A percentile compares a stretch with the other conserved stretches of the same genome.
phyloP scores from a whole-genome alignment of 2,329 filamentous ascomycete species.

The Chrysoporthe austroafricana region DNA sequence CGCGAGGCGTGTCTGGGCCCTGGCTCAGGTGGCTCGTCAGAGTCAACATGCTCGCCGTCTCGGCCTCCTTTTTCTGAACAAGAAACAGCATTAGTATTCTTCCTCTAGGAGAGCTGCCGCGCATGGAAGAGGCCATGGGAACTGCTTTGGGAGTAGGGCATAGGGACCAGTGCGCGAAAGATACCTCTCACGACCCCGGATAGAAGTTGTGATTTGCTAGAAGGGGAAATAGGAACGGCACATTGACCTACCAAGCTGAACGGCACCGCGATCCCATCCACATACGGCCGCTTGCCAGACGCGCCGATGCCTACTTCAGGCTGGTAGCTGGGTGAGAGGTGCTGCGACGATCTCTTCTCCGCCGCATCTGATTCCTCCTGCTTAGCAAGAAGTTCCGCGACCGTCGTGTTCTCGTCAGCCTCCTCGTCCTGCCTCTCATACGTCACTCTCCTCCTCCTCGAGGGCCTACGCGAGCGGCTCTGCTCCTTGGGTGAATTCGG shows the following conservation, averaged over 20 bases:
- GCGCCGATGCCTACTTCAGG: constrained; percentile 50
- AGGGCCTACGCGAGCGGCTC: constrained; percentile 49
- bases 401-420: constrained; percentile 43
- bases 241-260: constrained; percentile 58
- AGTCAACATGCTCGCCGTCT: constrained; percentile 73
- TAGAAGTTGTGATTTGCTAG: too few relatives aligned
- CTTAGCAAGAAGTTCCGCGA: constrained; percentile 48
- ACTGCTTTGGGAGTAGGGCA: too few relatives aligned
- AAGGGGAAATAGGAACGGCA: too few relatives aligned
- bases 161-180: too few relatives aligned
- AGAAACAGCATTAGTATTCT: background rate
- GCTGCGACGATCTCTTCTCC: constrained; percentile 34
- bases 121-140: too few relatives aligned
- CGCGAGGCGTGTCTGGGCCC: constrained; percentile 27
- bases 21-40: constrained; percentile 51
- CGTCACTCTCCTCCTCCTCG: constrained; percentile 50
- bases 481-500: constrained; percentile 33
- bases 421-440: constrained; percentile 52
- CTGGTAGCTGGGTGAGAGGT: constrained; percentile 46
- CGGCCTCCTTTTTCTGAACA: constrained; percentile 55
- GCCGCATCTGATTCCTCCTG: constrained; percentile 45
- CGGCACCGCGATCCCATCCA: constrained; percentile 72
- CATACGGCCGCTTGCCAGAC: constrained; percentile 65
- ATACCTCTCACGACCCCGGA: too few relatives aligned
- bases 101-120: too few relatives aligned